Evolutionary conservation across 257 asterid genomes (phyloP).

Genomic region (Ligustrum vulgare): DNA sequence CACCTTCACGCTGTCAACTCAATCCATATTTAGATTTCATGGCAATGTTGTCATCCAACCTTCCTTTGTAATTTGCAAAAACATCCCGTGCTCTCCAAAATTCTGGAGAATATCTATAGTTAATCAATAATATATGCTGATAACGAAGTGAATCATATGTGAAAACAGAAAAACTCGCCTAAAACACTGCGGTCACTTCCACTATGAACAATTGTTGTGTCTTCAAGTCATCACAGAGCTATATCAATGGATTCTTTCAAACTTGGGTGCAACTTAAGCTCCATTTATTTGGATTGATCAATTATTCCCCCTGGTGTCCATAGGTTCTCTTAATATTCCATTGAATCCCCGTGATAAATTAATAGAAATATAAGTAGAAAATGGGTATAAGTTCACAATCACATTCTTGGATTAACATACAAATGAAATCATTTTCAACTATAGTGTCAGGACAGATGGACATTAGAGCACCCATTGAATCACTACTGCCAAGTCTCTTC

Average conservation of each 20-base stretch:
- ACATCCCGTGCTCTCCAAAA: conserved; percentile 93
- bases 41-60: conserved; percentile 98
- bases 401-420: too few species aligned
- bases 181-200: conserved; percentile 77
- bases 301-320: conserved; percentile 71
- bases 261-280: conserved; percentile 70
- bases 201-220: too few species aligned
- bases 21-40: conserved; percentile 79
- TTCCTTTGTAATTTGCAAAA: conserved; percentile 64
- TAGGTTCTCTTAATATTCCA: conserved; percentile 73
- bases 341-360: conserved; percentile 61
- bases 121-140: conserved; percentile 25
- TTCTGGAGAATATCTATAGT: conserved; percentile 56
- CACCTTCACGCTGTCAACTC: conserved; percentile 97
- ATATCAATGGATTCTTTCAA: conserved; percentile 54
- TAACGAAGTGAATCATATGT: conserved; percentile 26
- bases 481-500: too few species aligned
- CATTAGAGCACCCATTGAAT: too few species aligned
- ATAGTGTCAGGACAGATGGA: too few species aligned
- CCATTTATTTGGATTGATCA: conserved; percentile 90
- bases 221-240: conserved; percentile 69
- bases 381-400: background rate
- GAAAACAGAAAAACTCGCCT: conserved; percentile 61
- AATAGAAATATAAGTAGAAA: too few species aligned
- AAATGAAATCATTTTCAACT: too few species aligned